These are phyloP conservation scores for Phlebiopsis gigantea DNA, from an alignment of 768 basidiomycete species.

Conservation along the genomic window DNA sequence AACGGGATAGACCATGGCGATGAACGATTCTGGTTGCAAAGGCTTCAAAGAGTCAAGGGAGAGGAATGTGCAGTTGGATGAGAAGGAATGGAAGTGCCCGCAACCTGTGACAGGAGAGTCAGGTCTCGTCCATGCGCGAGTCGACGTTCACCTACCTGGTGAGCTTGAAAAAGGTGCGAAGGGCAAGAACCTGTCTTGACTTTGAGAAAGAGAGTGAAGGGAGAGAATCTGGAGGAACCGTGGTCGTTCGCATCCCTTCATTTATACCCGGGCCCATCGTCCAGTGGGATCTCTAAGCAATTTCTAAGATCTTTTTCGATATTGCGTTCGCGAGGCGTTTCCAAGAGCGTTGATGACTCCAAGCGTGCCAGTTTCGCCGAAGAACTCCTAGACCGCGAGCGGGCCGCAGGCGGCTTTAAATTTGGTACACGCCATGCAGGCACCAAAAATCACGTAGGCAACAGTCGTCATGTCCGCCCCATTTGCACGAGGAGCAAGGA, in stretches of 20 bases:
- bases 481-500: background rate
- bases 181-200: slow-evolving; percentile 53
- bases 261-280: background rate
- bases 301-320: slow-evolving; percentile 1
- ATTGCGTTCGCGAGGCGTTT: background rate
- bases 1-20: slow-evolving; percentile 23
- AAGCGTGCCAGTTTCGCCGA: background rate
- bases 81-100: slow-evolving; percentile 18
- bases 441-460: background rate
- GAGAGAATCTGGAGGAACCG: slow-evolving; percentile 12
- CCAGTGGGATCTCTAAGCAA: background rate
- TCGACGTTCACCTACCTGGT: slow-evolving; percentile 22
- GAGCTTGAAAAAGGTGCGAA: slow-evolving; percentile 24
- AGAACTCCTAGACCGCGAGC: background rate
- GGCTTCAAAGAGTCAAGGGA: background rate
- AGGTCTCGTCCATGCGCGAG: background rate
- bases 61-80: slow-evolving; percentile 18
- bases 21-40: background rate
- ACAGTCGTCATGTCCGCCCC: background rate
- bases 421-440: background rate
- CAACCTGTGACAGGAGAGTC: slow-evolving; percentile 8
- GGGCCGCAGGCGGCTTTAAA: background rate
- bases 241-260: background rate
- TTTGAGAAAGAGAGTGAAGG: slow-evolving; percentile 28
- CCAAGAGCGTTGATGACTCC: background rate